phyloP scores from a whole-genome alignment of 176 grass and related monocot species.

The Zizania latifolia region DNA sequence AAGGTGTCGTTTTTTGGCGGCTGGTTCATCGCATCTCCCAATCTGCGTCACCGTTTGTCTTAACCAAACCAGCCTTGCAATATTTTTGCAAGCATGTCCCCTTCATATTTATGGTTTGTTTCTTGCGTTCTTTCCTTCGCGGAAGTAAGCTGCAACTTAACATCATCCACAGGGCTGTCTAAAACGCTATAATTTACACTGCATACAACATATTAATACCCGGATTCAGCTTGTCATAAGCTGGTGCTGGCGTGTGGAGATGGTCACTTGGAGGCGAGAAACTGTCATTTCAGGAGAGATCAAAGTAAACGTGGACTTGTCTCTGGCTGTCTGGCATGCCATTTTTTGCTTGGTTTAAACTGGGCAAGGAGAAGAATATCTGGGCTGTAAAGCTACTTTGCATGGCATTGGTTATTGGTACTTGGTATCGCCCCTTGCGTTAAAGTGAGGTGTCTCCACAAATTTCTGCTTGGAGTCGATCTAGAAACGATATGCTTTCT shows the following conservation, averaged over 20 bases:
- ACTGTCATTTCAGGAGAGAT: background rate
- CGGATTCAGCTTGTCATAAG: constrained; percentile 12
- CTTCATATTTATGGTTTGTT: constrained; percentile 7
- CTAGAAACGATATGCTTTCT: background rate
- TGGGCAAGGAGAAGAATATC: background rate
- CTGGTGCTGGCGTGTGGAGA: background rate
- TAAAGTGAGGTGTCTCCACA: constrained; percentile 9
- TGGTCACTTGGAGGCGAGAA: constrained; percentile 3
- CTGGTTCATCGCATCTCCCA: background rate
- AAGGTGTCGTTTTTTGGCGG: constrained; percentile 5
- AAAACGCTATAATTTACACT: background rate
- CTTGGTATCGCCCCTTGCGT: constrained; percentile 4
- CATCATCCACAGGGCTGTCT: background rate
- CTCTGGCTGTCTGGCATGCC: background rate
- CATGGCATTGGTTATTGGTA: constrained; percentile 21
- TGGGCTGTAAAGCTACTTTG: background rate
- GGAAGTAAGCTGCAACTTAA: background rate
- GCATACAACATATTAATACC: background rate
- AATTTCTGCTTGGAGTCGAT: constrained; percentile 12
- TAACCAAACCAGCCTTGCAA: background rate
- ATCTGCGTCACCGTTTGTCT: background rate
- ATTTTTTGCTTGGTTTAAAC: background rate
- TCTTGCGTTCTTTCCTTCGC: constrained; percentile 20
- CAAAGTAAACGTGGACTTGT: background rate
- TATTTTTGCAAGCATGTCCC: constrained; percentile 4